Conservation (phyloP, 345 rosid genomes). For the Theobroma cacao region DNA sequence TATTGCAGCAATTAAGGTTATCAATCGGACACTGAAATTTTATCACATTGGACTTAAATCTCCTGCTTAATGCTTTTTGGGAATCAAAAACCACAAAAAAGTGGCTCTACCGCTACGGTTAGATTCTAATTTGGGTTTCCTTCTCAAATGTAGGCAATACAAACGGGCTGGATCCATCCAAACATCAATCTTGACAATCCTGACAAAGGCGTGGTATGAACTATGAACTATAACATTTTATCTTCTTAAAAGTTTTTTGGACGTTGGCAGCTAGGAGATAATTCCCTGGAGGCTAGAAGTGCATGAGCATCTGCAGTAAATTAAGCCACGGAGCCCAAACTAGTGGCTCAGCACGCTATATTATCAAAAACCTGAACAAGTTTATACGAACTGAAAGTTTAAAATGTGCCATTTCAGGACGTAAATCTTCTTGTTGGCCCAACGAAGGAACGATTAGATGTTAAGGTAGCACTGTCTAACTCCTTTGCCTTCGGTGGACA, state of each 20-base stretch:
- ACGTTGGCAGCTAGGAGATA: background rate
- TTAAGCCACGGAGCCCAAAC: background rate
- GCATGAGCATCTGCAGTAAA: background rate
- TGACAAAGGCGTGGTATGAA: conserved; percentile 68
- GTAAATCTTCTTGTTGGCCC: conserved; percentile 67
- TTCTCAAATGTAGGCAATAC: conserved; percentile 59
- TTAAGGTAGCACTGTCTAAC: conserved; percentile 81
- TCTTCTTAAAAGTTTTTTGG: background rate
- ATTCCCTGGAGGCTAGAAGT: background rate
- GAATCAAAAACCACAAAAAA: background rate
- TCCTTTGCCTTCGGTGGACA: conserved; percentile 95
- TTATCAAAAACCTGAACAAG: background rate
- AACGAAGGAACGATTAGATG: conserved; percentile 69
- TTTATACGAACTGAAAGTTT: background rate
- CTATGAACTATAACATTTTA: background rate
- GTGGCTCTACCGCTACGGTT: background rate
- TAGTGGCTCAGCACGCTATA: background rate
- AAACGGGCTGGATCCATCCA: conserved; percentile 94
- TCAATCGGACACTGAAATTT: background rate
- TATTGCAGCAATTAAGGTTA: conserved; percentile 77
- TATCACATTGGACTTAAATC: background rate
- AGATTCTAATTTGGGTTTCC: background rate
- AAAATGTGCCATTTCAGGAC: conserved; percentile 41
- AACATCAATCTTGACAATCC: conserved; percentile 87
- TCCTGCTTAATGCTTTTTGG: background rate